Percentiles rank a stretch among this genome's conserved stretches.
These are phyloP conservation scores for Isabelozyma pseudorhagii DNA, from an alignment of 805 yeast genomes.

Conservation along the genomic window DNA sequence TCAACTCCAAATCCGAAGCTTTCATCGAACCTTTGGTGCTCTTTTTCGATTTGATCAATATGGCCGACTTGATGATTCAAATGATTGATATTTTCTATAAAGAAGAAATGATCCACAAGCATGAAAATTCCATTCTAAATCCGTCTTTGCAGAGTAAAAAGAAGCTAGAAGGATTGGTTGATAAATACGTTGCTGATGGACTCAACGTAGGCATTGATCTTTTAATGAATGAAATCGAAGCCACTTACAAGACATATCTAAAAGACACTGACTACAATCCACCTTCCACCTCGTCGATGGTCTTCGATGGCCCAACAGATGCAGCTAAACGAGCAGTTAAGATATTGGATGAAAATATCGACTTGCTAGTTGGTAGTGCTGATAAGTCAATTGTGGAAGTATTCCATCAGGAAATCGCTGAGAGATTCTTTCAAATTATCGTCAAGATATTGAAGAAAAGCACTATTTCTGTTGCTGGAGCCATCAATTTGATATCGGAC, in stretches of 20 bases:
- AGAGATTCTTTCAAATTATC: conserved; percentile 72
- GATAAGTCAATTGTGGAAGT: conserved; percentile 88
- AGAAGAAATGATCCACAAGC: conserved; percentile 67
- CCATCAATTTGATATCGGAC: conserved; percentile 77
- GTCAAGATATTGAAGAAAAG: conserved; percentile 73
- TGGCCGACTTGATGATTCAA: conserved; percentile 89
- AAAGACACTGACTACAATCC: conserved; percentile 65
- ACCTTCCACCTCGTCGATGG: conserved; percentile 10
- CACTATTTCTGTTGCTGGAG: conserved; percentile 76
- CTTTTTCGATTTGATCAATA: conserved; percentile 86
- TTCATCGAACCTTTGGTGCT: conserved; percentile 80
- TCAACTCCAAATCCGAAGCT: conserved; percentile 22
- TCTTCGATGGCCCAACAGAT: conserved; percentile 41
- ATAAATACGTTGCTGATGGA: conserved; percentile 89
- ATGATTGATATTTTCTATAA: conserved; percentile 89
- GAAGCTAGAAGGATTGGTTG: conserved; percentile 75
- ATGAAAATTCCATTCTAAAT: conserved; percentile 73
- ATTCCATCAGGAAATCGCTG: conserved; percentile 91
- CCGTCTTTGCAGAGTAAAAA: conserved; percentile 78
- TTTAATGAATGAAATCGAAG: conserved; percentile 75
- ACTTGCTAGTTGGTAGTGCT: conserved; percentile 72
- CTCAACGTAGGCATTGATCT: conserved; percentile 90
- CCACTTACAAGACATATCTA: conserved; percentile 52
- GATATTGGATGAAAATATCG: conserved; percentile 68
- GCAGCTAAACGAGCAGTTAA: conserved; percentile 65